Evolutionary conservation across 225 moss, liverwort and hornwort genomes (phyloP).

Genomic region (Ulota crispa): DNA sequence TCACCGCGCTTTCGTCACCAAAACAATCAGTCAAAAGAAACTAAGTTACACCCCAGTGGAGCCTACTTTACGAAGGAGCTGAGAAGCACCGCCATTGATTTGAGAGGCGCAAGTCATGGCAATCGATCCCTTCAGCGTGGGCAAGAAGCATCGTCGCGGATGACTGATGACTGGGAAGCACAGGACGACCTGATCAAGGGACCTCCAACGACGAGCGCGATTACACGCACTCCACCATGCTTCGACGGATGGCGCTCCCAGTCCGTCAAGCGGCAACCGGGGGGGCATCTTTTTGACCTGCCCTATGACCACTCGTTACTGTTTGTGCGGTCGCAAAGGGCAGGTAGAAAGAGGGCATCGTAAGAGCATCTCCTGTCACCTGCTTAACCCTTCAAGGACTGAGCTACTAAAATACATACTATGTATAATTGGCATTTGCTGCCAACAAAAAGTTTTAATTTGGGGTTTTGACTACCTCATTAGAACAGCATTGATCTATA

Average conservation of each 20-base stretch:
- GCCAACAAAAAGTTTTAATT: too few relatives aligned
- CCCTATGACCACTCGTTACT: background rate
- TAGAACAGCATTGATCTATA: too few relatives aligned
- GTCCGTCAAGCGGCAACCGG: background rate
- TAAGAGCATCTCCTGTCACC: too few relatives aligned
- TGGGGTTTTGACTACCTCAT: too few relatives aligned
- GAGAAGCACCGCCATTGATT: background rate
- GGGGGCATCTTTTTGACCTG: background rate
- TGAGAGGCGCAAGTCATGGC: background rate
- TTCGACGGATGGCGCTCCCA: background rate
- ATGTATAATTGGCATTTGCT: too few relatives aligned
- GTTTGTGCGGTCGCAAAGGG: too few relatives aligned
- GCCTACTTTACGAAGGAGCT: background rate
- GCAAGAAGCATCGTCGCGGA: slow-evolving; percentile 10
- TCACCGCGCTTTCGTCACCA: background rate
- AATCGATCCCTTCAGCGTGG: slow-evolving; percentile 11
- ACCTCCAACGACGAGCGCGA: background rate
- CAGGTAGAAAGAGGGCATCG: too few relatives aligned
- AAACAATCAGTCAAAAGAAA: too few relatives aligned
- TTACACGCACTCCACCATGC: background rate
- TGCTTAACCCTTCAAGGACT: too few relatives aligned
- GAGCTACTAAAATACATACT: too few relatives aligned
- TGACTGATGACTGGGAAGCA: background rate
- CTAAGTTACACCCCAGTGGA: background rate
- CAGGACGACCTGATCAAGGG: background rate